Percentiles rank a stretch among this genome's conserved stretches.
Conservation (phyloP, 1,139 yeast genomes). For the Pichia sp. region DNA sequence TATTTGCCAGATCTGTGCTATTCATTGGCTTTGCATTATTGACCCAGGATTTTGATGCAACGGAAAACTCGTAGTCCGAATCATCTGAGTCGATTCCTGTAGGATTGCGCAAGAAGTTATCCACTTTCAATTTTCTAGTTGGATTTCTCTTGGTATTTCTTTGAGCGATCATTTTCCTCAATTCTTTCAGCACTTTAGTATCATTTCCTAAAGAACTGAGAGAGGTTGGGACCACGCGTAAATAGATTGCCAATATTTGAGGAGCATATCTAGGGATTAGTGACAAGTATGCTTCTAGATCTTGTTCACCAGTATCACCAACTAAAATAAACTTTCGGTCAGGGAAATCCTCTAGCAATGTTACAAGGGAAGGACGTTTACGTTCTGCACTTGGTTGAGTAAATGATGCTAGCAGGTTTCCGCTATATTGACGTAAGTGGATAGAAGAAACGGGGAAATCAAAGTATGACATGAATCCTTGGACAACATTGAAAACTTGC, state of each 20-base stretch:
- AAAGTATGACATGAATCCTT: slow-evolving; percentile 51
- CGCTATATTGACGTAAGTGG: slow-evolving; percentile 82
- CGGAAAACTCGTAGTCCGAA: slow-evolving; percentile 6
- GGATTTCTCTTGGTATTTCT: slow-evolving; percentile 2
- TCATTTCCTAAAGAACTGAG: slow-evolving; percentile 52
- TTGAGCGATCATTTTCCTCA: slow-evolving; percentile 27
- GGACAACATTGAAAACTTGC: slow-evolving; percentile 69
- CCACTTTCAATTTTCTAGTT: neutral
- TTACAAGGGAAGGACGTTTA: slow-evolving; percentile 60
- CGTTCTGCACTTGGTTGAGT: slow-evolving; percentile 85
- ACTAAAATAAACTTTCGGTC: slow-evolving; percentile 70
- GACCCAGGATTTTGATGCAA: neutral
- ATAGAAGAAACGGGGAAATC: slow-evolving; percentile 72
- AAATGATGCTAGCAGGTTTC: slow-evolving; percentile 71
- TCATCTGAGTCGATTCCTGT: slow-evolving; percentile 19
- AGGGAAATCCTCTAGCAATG: slow-evolving; percentile 73
- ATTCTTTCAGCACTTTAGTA: slow-evolving; percentile 37
- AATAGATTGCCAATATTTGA: slow-evolving; percentile 68
- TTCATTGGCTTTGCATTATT: neutral
- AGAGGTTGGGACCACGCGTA: slow-evolving; percentile 71
- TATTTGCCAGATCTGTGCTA: neutral
- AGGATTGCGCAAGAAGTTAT: slow-evolving; percentile 12
- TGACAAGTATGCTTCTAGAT: slow-evolving; percentile 83
- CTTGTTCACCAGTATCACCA: slow-evolving; percentile 96
- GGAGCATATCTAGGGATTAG: slow-evolving; percentile 59